Evolutionary conservation across 2,329 filamentous ascomycete genomes (phyloP).

Genomic region (Penicillium sp.): DNA sequence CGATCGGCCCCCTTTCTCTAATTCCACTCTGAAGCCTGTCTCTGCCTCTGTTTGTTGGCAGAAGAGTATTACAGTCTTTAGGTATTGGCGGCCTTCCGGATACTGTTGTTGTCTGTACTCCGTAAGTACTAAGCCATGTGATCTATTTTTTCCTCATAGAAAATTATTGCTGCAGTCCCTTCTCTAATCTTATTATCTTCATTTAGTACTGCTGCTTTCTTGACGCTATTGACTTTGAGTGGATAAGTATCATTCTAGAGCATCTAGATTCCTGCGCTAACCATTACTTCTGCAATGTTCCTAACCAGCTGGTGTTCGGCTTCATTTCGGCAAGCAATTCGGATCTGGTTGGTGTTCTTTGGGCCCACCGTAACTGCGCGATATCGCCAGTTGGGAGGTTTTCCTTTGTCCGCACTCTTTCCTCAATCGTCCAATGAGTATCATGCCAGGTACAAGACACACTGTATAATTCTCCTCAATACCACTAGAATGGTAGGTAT

Average conservation of each 20-base stretch:
- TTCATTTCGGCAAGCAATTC: not conserved
- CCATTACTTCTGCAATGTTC: not conserved
- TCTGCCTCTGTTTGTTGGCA: too few species aligned
- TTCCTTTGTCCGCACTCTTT: slow-evolving; percentile 8
- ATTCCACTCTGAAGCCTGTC: too few species aligned
- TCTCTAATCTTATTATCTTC: slow-evolving; percentile 5
- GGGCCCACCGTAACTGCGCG: not conserved
- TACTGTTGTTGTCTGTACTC: too few species aligned
- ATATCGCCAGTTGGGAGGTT: not conserved
- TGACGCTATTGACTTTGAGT: slow-evolving; percentile 12
- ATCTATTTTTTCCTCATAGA: too few species aligned
- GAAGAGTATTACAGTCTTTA: too few species aligned
- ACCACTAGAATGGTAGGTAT: too few species aligned
- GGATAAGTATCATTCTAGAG: slow-evolving; percentile 7
- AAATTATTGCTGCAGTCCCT: slow-evolving; percentile 5
- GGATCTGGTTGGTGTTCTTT: slow-evolving; percentile 6
- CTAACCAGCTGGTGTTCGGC: slow-evolving; percentile 1
- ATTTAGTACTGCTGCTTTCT: slow-evolving; percentile 9
- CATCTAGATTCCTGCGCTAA: not conserved
- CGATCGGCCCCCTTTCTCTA: too few species aligned
- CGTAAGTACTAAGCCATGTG: too few species aligned
- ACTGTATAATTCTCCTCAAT: too few species aligned
- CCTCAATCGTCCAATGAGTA: too few species aligned
- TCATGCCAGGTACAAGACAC: too few species aligned
- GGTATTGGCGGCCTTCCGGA: too few species aligned